A percentile compares a stretch with the other conserved stretches of the same genome.
Conservation (phyloP, 495 filamentous ascomycete genomes). For the Neurospora cerealis region DNA sequence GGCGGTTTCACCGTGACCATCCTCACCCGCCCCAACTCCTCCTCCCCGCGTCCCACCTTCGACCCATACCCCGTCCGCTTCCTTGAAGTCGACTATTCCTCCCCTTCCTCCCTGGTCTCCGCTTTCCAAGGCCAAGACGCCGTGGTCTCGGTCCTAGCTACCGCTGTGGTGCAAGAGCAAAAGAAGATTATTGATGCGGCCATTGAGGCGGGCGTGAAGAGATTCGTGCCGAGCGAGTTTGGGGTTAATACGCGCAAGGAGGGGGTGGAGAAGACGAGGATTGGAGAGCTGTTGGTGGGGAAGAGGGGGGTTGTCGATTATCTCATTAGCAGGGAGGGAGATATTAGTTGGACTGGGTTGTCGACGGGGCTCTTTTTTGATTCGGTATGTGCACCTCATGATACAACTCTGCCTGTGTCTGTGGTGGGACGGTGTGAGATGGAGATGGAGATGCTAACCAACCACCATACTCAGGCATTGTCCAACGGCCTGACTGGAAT, state of each 20-base stretch:
- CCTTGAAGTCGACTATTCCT: constrained; percentile 45
- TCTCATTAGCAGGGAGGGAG: constrained; percentile 27
- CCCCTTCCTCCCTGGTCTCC: constrained; percentile 5
- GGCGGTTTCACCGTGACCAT: constrained; percentile 50
- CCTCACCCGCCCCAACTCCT: constrained; percentile 39
- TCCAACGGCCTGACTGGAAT: background rate
- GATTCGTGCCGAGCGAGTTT: constrained; percentile 58
- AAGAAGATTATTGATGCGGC: constrained; percentile 49
- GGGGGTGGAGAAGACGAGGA: constrained; percentile 13
- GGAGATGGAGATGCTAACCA: background rate
- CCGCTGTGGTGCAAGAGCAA: constrained; percentile 29
- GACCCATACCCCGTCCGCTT: constrained; percentile 25
- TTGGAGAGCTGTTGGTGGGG: constrained; percentile 33
- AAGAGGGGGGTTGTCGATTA: constrained; percentile 43
- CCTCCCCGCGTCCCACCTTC: constrained; percentile 20
- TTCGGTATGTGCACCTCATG: constrained; percentile 23
- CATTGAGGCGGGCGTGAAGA: constrained; percentile 45
- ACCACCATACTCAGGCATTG: background rate
- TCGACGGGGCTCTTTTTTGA: constrained; percentile 43
- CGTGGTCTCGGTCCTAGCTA: constrained; percentile 42
- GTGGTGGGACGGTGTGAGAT: background rate
- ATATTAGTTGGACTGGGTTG: constrained; percentile 42
- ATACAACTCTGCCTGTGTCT: background rate
- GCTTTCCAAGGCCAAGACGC: constrained; percentile 44
- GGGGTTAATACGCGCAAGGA: constrained; percentile 38